These are phyloP conservation scores for Blastocladiella britannica DNA, from an alignment of 192 early-diverging fungal species.

Conservation along the genomic window DNA sequence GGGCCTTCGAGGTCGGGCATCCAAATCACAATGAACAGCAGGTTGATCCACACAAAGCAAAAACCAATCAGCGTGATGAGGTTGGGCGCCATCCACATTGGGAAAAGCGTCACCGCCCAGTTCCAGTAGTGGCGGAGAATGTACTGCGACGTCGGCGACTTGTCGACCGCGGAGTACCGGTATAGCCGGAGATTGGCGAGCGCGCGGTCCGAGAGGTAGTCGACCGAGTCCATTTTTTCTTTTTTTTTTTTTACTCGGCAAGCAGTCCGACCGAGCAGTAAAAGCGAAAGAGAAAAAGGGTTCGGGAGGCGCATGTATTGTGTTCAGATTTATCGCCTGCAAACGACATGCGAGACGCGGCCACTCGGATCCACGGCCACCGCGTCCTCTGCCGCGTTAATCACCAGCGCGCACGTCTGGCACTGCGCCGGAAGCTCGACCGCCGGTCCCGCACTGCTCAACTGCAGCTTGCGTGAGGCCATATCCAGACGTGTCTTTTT, in stretches of 20 bases:
- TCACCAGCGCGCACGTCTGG: too few species aligned
- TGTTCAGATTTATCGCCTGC: too few species aligned
- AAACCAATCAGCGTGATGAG: slow-evolving; percentile 64
- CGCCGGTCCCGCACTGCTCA: too few species aligned
- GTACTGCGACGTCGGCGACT: slow-evolving; percentile 63
- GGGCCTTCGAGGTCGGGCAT: slow-evolving; percentile 46
- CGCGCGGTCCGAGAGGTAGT: slow-evolving; percentile 43
- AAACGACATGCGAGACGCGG: too few species aligned
- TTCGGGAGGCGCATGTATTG: too few species aligned
- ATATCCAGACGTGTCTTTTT: too few species aligned
- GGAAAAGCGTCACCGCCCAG: slow-evolving; percentile 67
- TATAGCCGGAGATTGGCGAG: slow-evolving; percentile 54
- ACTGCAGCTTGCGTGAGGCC: too few species aligned
- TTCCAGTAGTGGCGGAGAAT: slow-evolving; percentile 76
- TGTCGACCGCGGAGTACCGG: slow-evolving; percentile 58
- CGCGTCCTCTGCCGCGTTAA: too few species aligned
- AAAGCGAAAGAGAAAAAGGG: too few species aligned
- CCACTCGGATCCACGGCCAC: too few species aligned
- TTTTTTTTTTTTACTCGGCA: slow-evolving; percentile 6
- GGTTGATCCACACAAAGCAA: slow-evolving; percentile 49
- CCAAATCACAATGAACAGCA: slow-evolving; percentile 44
- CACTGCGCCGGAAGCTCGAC: too few species aligned
- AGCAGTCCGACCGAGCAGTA: too few species aligned
- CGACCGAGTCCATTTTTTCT: slow-evolving; percentile 7
- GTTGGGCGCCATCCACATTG: slow-evolving; percentile 85